Conservation (phyloP, 192 early-diverging fungal genomes). For the Coemansia sp. region DNA sequence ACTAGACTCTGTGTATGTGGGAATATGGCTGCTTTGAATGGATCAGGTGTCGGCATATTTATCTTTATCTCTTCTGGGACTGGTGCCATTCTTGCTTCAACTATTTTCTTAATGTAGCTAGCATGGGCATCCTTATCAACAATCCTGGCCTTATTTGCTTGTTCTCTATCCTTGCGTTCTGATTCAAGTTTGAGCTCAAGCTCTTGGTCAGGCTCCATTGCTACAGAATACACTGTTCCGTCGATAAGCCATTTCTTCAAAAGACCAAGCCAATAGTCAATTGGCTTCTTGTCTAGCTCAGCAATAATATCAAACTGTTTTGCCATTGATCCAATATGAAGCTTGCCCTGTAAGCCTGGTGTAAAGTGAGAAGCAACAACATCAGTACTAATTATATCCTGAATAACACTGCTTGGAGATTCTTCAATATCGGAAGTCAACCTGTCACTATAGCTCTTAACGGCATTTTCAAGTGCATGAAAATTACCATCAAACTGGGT, state of each 20-base stretch:
- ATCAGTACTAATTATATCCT: constrained; percentile 21
- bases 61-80: constrained; percentile 57
- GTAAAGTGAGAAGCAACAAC: constrained; percentile 49
- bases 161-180: constrained; percentile 27
- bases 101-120: constrained; percentile 53
- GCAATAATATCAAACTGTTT: constrained; percentile 33
- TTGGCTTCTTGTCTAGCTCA: constrained; percentile 21
- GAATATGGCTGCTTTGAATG: constrained; percentile 11
- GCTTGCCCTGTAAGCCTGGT: constrained; percentile 1
- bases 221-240: constrained; percentile 23
- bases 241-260: constrained; percentile 47
- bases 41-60: constrained; percentile 57
- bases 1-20: constrained; percentile 16
- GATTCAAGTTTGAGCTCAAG: constrained; percentile 26
- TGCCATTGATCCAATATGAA: constrained; percentile 26
- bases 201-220: constrained; percentile 28
- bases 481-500: constrained; percentile 41
- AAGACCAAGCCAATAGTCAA: constrained; percentile 45
- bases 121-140: constrained; percentile 42
- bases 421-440: constrained; percentile 34
- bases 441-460: constrained; percentile 23
- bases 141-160: constrained; percentile 20
- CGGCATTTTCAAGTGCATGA: constrained; percentile 24
- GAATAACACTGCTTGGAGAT: constrained; percentile 26
- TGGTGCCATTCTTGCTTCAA: constrained; percentile 33